phyloP scores from a whole-genome alignment of 1,139 yeast genomes.

The Blastobotrys elegans region DNA sequence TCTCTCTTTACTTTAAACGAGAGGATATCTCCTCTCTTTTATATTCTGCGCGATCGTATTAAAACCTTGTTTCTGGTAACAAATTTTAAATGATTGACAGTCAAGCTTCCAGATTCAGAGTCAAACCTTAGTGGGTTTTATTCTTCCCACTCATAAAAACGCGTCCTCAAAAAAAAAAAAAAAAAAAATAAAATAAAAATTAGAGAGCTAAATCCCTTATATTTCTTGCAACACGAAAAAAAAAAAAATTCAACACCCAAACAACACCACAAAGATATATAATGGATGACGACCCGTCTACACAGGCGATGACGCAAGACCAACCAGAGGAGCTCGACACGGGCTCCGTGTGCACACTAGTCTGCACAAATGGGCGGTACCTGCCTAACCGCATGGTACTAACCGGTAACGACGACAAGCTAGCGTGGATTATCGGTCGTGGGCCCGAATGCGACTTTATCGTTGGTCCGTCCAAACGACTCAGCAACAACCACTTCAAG shows the following conservation, averaged over 20 bases:
- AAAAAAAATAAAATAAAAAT: too few relatives aligned
- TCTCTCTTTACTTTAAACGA: too few relatives aligned
- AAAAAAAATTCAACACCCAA: neutral
- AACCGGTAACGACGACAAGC: neutral
- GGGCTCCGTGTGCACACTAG: constrained; percentile 13
- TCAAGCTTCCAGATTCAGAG: too few relatives aligned
- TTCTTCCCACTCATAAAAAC: too few relatives aligned
- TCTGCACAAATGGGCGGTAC: constrained; percentile 13
- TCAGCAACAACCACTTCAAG: constrained; percentile 76
- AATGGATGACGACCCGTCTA: constrained; percentile 14
- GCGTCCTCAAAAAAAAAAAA: neutral
- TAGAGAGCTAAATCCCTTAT: neutral
- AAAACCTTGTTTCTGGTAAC: neutral
- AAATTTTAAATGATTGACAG: too few relatives aligned
- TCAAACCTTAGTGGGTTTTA: too few relatives aligned
- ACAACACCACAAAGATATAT: neutral
- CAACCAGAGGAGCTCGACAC: constrained; percentile 13
- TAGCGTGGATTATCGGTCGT: constrained; percentile 72
- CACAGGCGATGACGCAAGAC: constrained; percentile 16
- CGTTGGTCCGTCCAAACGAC: constrained; percentile 58
- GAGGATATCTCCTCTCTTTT: neutral
- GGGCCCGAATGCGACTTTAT: constrained; percentile 58
- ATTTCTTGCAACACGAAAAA: neutral
- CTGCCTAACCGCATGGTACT: constrained; percentile 11
- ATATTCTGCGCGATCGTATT: neutral